Evolutionary conservation across 139 green algal species (phyloP), one percentile per base, ranked within the genome.

Genomic region (Chlorella ohadii): DNA sequence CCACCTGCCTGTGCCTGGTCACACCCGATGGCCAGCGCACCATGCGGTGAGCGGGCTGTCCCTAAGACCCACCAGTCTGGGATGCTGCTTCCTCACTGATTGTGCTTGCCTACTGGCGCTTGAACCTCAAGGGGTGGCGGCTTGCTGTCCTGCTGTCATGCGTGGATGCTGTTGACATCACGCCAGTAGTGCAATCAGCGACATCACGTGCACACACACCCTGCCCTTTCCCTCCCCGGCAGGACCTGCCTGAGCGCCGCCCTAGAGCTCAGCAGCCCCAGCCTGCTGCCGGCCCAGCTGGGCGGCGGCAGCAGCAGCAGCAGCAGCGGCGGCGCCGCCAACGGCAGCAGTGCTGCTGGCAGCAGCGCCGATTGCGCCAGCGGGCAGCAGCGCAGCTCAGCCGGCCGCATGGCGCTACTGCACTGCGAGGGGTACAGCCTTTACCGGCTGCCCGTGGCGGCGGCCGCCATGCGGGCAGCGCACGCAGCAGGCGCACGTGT

Each of bases 1-100:
- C 90, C 66, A 85, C 47, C 51, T 94, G 90, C 74, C 51, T 97
- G 39, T 96, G 93, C 85, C 80, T 97, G 25, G 91, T 91, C 34
- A 95, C 94, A 0, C 91, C 92, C 28, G 93, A 96, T 68, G 95
- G 95, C 28, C 93, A 98, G 89, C 94, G 95, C 78, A 98, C 95
- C 3, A 98, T 98, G 95, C 93, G 95, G 51, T 59, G 15, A 59
- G 51, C 51, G 7, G 44, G 44, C 11, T 6, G n/a, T n/a, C n/a
- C n/a, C n/a, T n/a, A n/a, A n/a, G n/a, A n/a, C n/a, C n/a, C n/a
- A n/a, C n/a, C n/a, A n/a, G n/a, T n/a, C n/a, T n/a, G n/a, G n/a
- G n/a, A n/a, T n/a, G n/a, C n/a, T n/a, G n/a, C n/a, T n/a, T n/a
- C n/a, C n/a, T n/a, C n/a, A n/a, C n/a, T n/a, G n/a, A n/a, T n/a